Percentiles rank a stretch among this genome's conserved stretches.
Evolutionary conservation across 768 basidiomycete genomes (phyloP).

Genomic region (Psilocybe cyanescens): DNA sequence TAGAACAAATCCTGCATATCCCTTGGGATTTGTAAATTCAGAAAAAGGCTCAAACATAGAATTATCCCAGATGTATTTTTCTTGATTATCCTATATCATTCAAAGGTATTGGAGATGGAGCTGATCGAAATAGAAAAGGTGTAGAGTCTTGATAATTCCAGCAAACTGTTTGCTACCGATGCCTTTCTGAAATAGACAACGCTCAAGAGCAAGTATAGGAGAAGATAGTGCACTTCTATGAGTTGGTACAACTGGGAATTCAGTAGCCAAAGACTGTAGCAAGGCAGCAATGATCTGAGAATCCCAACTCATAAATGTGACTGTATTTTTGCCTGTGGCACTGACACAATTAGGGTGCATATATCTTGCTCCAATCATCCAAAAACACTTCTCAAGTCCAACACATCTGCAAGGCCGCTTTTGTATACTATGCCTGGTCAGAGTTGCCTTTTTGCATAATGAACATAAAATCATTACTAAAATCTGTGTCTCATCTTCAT

Average conservation of each 20-base stretch:
- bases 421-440: conserved; percentile 9
- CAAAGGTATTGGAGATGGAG: conserved; percentile 24
- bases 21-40: conserved; percentile 13
- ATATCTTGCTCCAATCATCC: conserved; percentile 29
- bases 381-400: conserved; percentile 20
- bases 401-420: conserved; percentile 18
- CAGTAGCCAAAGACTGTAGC: conserved; percentile 21
- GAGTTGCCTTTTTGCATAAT: background rate
- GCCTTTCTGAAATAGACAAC: conserved; percentile 27
- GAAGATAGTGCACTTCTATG: conserved; percentile 23
- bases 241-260: conserved; percentile 27
- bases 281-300: conserved; percentile 21
- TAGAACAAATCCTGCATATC: conserved; percentile 26
- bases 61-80: background rate
- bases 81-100: background rate
- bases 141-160: conserved; percentile 23
- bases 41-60: conserved; percentile 20
- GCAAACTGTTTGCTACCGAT: conserved; percentile 31
- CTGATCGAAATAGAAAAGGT: conserved; percentile 21
- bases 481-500: too few relatives aligned
- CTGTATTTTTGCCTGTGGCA: conserved; percentile 3
- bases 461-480: conserved; percentile 7
- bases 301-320: conserved; percentile 32
- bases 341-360: conserved; percentile 20
- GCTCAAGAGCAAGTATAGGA: conserved; percentile 14